A percentile compares a stretch with the other conserved stretches of the same genome.
Evolutionary conservation across 148 eudicot genomes (phyloP).

Genomic region (Cornus suecica): DNA sequence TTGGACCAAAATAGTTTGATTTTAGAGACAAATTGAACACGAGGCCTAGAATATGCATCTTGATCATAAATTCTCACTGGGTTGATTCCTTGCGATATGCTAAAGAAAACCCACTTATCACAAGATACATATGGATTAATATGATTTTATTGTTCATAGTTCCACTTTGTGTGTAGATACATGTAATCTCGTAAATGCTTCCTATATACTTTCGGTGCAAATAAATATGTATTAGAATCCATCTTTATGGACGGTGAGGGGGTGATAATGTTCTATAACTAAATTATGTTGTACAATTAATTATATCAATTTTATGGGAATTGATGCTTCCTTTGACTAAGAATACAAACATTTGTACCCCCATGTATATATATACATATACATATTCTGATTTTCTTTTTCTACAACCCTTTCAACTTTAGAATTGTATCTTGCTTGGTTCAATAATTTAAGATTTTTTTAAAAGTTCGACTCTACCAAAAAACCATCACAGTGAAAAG

Average conservation of each 20-base stretch:
- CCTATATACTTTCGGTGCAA: neutral
- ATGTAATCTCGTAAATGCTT: neutral
- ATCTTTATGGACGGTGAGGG: neutral
- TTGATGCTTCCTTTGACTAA: neutral
- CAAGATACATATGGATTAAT: neutral
- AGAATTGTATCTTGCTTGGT: too few relatives aligned
- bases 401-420: too few relatives aligned
- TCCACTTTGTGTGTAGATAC: neutral
- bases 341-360: too few relatives aligned
- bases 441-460: too few relatives aligned
- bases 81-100: neutral
- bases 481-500: too few relatives aligned
- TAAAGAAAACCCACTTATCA: neutral
- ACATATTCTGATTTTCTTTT: too few relatives aligned
- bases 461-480: too few relatives aligned
- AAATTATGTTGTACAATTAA: too few relatives aligned
- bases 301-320: neutral
- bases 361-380: too few relatives aligned
- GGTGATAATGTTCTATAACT: too few relatives aligned
- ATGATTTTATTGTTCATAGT: neutral
- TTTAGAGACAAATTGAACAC: neutral
- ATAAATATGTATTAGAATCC: conserved; percentile 1
- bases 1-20: too few relatives aligned
- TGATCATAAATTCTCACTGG: neutral
- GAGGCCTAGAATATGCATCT: neutral